Evolutionary conservation across 2,329 filamentous ascomycete genomes (phyloP), one percentile per base, ranked within the genome.

Genomic region (Fusarium incarnatum): DNA sequence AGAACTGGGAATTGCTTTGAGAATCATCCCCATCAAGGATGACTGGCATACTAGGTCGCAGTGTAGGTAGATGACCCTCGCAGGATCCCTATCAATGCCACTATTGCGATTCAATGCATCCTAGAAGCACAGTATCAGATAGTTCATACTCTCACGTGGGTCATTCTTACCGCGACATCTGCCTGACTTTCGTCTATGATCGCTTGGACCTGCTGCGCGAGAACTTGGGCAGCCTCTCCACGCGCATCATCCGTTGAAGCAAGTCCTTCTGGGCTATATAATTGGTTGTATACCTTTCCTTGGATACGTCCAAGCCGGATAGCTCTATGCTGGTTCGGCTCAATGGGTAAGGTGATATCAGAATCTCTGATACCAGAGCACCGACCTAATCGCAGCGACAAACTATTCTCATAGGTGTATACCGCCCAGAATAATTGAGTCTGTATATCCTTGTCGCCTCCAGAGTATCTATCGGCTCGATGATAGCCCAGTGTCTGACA

Each of bases 401-500:
- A 67, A 0, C 78, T 75, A 32, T 78, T 81, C 22, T 82, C 81
- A 8, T 81, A 65, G 12, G 64, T 72, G 41, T 78, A 79, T 8
- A 82, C 74, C 2, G 75, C 68, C 79, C 79, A 81, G 64, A 82
- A 82, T 1, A 82, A 60, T 2, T 30, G 52, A 20, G 47, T 25
- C 18, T 49, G 41, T 0, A 16, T 45, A 2, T 4, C 4, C 3
- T 25, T 28, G 47, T 13, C 11, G 3, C 3, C 5, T 1, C 11
- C 42, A 13, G 32, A 30, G 10, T 8, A 3, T 5, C 5, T 18
- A 13, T 44, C 27, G 1, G 41, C 42, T 4, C 71, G 75, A 64
- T 81, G 79, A 23, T 79, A 79, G 15, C 78, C 75, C 2, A 81
- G 53, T 0, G 76, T 79, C 23, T 79, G 74, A 34, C 78, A 81